These are phyloP conservation scores for Kodamaea sagamina DNA, from an alignment of 805 yeast species.

Conservation along the genomic window DNA sequence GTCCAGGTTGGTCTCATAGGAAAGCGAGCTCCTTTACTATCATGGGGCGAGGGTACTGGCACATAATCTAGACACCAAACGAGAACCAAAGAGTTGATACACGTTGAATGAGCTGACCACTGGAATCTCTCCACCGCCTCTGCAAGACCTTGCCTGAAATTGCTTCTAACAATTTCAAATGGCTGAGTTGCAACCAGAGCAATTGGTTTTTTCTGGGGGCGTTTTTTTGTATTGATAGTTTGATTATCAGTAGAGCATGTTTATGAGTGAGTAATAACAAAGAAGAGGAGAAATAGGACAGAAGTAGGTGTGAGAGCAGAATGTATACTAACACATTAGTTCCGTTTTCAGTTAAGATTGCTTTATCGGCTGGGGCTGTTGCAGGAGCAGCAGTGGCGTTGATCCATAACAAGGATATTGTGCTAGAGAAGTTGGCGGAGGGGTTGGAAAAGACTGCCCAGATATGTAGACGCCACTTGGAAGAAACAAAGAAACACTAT, in stretches of 20 bases:
- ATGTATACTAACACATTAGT: conserved; percentile 20
- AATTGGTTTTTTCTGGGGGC: too few relatives aligned
- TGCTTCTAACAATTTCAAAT: too few relatives aligned
- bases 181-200: too few relatives aligned
- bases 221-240: background rate
- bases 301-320: too few relatives aligned
- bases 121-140: too few relatives aligned
- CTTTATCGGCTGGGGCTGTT: conserved; percentile 35
- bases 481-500: conserved; percentile 21
- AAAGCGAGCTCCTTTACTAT: too few relatives aligned
- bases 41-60: background rate
- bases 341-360: conserved; percentile 35
- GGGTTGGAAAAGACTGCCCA: conserved; percentile 34
- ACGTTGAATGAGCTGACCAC: too few relatives aligned
- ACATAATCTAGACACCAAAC: background rate
- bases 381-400: conserved; percentile 38
- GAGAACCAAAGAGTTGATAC: too few relatives aligned
- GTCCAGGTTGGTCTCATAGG: too few relatives aligned
- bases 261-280: conserved; percentile 13
- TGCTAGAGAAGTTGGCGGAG: conserved; percentile 32
- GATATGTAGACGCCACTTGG: conserved; percentile 22
- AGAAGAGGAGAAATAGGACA: background rate
- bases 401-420: conserved; percentile 28
- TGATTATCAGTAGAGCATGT: conserved; percentile 8
- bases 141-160: too few relatives aligned